These are phyloP conservation scores for Scutellaria minor DNA, from an alignment of 257 asterid genomes.

Conservation along the genomic window DNA sequence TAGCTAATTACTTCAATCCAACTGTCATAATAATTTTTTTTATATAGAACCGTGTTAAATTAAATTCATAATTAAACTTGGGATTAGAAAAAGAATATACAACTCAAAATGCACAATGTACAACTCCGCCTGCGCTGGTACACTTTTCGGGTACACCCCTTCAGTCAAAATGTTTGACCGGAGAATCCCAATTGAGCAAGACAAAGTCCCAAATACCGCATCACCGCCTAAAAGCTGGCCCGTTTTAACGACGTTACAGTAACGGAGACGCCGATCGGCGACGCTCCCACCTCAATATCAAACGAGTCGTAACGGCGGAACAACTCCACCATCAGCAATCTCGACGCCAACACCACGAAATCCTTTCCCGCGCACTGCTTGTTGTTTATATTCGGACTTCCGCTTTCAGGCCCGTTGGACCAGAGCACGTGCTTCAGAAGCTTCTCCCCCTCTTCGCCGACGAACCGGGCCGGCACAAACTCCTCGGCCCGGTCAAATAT, in stretches of 20 bases:
- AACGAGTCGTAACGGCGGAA: slow-evolving; percentile 85
- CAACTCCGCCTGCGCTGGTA: too few species aligned
- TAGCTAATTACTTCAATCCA: too few species aligned
- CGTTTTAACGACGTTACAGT: slow-evolving; percentile 72
- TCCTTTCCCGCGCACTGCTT: slow-evolving; percentile 98
- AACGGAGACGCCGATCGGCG: slow-evolving; percentile 73
- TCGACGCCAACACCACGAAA: slow-evolving; percentile 69
- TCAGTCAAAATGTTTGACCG: too few species aligned
- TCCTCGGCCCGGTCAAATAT: slow-evolving; percentile 82
- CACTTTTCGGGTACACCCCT: not conserved
- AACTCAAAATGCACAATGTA: too few species aligned
- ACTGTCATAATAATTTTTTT: too few species aligned
- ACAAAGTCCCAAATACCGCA: too few species aligned
- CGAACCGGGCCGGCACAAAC: slow-evolving; percentile 68
- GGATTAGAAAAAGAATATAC: too few species aligned
- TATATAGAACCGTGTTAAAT: too few species aligned
- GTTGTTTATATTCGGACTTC: slow-evolving; percentile 49
- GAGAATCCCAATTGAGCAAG: too few species aligned
- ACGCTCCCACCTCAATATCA: slow-evolving; percentile 58
- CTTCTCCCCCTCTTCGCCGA: slow-evolving; percentile 73
- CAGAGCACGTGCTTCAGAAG: slow-evolving; percentile 72
- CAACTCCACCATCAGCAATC: slow-evolving; percentile 83
- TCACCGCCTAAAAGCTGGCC: slow-evolving; percentile 53
- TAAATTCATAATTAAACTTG: too few species aligned
- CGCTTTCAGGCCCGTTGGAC: slow-evolving; percentile 89